These are phyloP conservation scores for Podila clonocystis DNA, from an alignment of 192 early-diverging fungal genomes.

Conservation along the genomic window DNA sequence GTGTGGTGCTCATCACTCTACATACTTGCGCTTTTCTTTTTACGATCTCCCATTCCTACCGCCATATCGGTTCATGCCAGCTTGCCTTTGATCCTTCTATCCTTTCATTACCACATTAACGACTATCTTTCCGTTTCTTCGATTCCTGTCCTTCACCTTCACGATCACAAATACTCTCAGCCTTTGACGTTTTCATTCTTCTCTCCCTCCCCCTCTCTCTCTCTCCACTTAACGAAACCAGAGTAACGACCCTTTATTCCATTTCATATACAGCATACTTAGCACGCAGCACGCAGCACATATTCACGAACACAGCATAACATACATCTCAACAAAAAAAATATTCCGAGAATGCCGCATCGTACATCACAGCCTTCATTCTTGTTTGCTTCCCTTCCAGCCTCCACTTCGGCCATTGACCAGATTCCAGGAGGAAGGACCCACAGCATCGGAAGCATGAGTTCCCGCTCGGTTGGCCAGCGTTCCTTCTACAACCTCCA, in stretches of 20 bases:
- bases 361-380: conserved; percentile 20
- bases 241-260: no score
- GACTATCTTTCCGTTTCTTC: no score
- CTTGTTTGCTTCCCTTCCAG: conserved; percentile 33
- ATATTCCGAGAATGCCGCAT: conserved; percentile 21
- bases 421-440: background rate
- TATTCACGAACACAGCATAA: background rate
- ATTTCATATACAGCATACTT: no score
- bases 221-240: no score
- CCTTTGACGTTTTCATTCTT: background rate
- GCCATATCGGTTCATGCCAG: no score
- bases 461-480: background rate
- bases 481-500: conserved; percentile 42
- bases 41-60: no score
- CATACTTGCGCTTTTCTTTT: background rate
- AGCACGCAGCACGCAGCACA: background rate
- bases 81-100: no score
- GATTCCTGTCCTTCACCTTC: conserved; percentile 1
- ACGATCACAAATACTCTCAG: background rate
- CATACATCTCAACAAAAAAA: conserved; percentile 5
- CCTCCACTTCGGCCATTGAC: conserved; percentile 5
- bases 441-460: conserved; percentile 21
- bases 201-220: background rate
- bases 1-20: no score
- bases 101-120: no score